Evolutionary conservation across 1,139 yeast species (phyloP).

Genomic region (Pichia sp.): DNA sequence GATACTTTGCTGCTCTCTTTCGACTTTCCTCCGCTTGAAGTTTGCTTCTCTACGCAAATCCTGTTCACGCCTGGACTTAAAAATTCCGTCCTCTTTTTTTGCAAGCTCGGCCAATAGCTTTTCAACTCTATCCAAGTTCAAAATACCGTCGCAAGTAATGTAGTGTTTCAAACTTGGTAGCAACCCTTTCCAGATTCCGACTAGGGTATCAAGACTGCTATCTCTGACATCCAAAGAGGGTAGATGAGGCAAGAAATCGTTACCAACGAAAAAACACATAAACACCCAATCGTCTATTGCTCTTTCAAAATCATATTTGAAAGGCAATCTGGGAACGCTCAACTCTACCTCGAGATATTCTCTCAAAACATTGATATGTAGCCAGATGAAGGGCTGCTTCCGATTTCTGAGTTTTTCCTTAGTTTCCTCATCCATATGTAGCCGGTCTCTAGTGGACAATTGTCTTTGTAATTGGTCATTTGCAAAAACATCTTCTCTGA

Average conservation of each 20-base stretch:
- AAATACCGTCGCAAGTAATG: slow-evolving; percentile 83
- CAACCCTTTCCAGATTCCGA: slow-evolving; percentile 76
- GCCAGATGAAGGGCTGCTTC: slow-evolving; percentile 88
- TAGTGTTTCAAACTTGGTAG: slow-evolving; percentile 68
- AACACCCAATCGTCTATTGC: slow-evolving; percentile 99
- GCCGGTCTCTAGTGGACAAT: slow-evolving; percentile 47
- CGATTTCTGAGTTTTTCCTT: slow-evolving; percentile 53
- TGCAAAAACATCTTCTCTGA: slow-evolving; percentile 95
- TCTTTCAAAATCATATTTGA: slow-evolving; percentile 83
- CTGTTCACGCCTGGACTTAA: slow-evolving; percentile 61
- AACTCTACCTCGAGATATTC: slow-evolving; percentile 87
- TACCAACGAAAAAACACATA: slow-evolving; percentile 98
- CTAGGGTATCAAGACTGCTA: slow-evolving; percentile 80
- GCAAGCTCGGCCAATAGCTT: slow-evolving; percentile 63
- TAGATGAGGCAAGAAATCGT: slow-evolving; percentile 95
- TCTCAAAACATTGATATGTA: slow-evolving; percentile 80
- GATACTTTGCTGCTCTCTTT: slow-evolving; percentile 39
- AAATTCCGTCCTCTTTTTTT: slow-evolving; percentile 73
- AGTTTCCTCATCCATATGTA: slow-evolving; percentile 60
- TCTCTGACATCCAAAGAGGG: slow-evolving; percentile 95
- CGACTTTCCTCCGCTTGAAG: slow-evolving; percentile 53
- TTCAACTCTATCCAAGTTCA: slow-evolving; percentile 75
- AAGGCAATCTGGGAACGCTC: slow-evolving; percentile 62
- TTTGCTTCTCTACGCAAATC: slow-evolving; percentile 65
- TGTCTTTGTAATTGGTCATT: slow-evolving; percentile 50